Conservation (phyloP, 2,329 filamentous ascomycete species). For the Aspergillus spinulosporus region DNA sequence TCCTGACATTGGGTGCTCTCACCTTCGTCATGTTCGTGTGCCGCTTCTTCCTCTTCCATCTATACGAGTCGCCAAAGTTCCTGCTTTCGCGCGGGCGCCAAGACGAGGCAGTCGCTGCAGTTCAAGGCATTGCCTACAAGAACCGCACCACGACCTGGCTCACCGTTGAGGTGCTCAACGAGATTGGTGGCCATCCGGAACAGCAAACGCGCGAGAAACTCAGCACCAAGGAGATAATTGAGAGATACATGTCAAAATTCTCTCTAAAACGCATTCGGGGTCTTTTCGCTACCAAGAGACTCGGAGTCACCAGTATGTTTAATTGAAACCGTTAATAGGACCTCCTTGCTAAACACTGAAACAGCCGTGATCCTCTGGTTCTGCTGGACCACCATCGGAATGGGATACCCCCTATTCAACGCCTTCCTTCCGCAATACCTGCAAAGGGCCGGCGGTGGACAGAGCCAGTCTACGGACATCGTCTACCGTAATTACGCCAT, state of each 20-base stretch:
- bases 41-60: conserved; percentile 76
- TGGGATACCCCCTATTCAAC: conserved; percentile 87
- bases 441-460: conserved; percentile 53
- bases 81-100: conserved; percentile 75
- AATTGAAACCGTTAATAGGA: conserved; percentile 49
- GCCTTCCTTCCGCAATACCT: conserved; percentile 88
- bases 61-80: conserved; percentile 85
- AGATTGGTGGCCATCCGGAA: conserved; percentile 53
- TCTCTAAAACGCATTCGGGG: conserved; percentile 67
- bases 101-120: conserved; percentile 73
- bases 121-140: conserved; percentile 73
- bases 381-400: conserved; percentile 78
- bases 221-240: conserved; percentile 52
- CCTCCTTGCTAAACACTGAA: conserved; percentile 13
- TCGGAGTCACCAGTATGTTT: conserved; percentile 49
- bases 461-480: conserved; percentile 39
- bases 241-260: conserved; percentile 64
- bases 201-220: conserved; percentile 43
- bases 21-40: conserved; percentile 76
- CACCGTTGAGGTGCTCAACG: conserved; percentile 66
- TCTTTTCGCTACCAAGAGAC: conserved; percentile 55
- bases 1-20: conserved; percentile 67
- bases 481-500: conserved; percentile 80
- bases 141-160: conserved; percentile 72
- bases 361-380: conserved; percentile 64